Evolutionary conservation across 495 filamentous ascomycete species (phyloP).

Genomic region (Xylaria cubensis): DNA sequence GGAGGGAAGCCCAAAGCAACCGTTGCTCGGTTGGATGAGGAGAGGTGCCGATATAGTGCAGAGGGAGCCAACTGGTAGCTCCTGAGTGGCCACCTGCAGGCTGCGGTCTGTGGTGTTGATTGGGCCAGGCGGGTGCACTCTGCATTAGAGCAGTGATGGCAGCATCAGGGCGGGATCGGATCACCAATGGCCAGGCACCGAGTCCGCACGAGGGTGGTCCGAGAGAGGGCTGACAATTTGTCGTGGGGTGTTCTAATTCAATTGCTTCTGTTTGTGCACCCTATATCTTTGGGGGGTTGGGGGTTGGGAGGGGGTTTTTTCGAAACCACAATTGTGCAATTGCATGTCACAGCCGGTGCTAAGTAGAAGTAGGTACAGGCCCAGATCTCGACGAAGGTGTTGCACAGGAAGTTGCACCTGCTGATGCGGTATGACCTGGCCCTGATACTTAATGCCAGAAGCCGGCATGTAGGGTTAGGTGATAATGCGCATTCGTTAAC

Average conservation of each 20-base stretch:
- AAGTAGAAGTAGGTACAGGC: background rate
- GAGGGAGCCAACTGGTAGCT: conserved; percentile 44
- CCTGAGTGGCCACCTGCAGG: conserved; percentile 45
- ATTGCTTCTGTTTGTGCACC: background rate
- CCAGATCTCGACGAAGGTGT: background rate
- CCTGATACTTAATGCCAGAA: background rate
- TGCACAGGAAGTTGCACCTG: background rate
- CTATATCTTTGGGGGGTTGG: too few relatives aligned
- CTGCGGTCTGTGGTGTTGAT: conserved; percentile 38
- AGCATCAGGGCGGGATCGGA: conserved; percentile 42
- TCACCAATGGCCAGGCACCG: conserved; percentile 40
- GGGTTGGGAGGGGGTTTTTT: background rate
- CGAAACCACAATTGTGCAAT: conserved; percentile 12
- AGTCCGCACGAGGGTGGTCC: conserved; percentile 36
- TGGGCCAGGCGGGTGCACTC: conserved; percentile 37
- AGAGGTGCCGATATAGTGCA: conserved; percentile 40
- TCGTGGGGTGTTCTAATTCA: background rate
- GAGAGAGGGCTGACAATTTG: conserved; percentile 37
- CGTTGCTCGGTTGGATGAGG: conserved; percentile 37
- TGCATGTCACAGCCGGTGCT: background rate
- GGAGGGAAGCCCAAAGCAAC: conserved; percentile 36
- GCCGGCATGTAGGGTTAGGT: background rate
- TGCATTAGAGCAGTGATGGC: conserved; percentile 45
- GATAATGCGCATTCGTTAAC: background rate
- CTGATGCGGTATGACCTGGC: conserved; percentile 7